These are phyloP conservation scores for Ophioceras dolichostomum DNA, from an alignment of 2,329 filamentous ascomycete genomes.

Conservation along the genomic window DNA sequence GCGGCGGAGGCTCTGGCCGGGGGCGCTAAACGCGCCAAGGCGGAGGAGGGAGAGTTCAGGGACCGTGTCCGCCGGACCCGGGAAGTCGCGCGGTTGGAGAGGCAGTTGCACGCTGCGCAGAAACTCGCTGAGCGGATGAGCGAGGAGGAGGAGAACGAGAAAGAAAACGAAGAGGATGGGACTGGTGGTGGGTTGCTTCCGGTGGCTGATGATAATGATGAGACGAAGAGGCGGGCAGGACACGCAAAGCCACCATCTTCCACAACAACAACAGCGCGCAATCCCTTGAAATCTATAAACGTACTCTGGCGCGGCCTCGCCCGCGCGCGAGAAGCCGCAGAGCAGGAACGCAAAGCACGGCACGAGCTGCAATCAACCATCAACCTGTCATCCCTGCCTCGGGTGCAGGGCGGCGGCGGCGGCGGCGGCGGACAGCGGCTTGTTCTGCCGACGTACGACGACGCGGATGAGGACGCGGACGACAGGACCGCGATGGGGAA, in stretches of 20 bases:
- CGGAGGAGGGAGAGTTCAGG: constrained; percentile 58
- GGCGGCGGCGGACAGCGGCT: too few species aligned
- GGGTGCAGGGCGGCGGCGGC: too few species aligned
- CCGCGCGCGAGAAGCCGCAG: constrained; percentile 54
- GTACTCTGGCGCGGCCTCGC: constrained; percentile 71
- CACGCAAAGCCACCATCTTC: not conserved
- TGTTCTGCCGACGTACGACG: constrained; percentile 57
- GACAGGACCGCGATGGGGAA: constrained; percentile 58
- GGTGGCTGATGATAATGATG: constrained; percentile 1
- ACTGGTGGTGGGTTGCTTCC: too few species aligned
- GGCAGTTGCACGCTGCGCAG: constrained; percentile 64
- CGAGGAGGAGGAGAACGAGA: constrained; percentile 29
- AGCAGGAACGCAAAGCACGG: constrained; percentile 53
- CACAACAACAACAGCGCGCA: not conserved
- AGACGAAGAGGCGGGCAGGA: constrained; percentile 12
- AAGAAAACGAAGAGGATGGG: constrained; percentile 11
- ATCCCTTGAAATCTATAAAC: constrained; percentile 53
- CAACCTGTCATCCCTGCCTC: constrained; percentile 29
- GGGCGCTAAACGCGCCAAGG: constrained; percentile 48
- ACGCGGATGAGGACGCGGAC: constrained; percentile 58
- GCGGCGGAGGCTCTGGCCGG: constrained; percentile 27
- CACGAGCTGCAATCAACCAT: constrained; percentile 50
- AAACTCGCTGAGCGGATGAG: constrained; percentile 70
- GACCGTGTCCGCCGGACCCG: constrained; percentile 59
- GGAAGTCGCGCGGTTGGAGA: constrained; percentile 56